These are phyloP conservation scores for Adansonia rubrostipa DNA, from an alignment of 441 rosid genomes.

Conservation along the genomic window DNA sequence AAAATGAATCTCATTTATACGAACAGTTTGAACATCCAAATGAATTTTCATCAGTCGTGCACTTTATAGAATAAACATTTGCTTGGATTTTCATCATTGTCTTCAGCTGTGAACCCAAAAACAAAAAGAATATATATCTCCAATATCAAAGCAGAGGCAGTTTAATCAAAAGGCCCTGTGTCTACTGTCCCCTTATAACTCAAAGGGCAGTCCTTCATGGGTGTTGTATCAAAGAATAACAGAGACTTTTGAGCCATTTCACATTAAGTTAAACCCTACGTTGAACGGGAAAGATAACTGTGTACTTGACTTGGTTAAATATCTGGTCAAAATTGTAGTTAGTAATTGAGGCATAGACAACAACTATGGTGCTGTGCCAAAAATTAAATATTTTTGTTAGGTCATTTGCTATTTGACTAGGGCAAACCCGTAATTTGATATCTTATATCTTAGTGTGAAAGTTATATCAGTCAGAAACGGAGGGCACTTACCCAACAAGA, in stretches of 20 bases:
- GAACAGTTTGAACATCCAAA: neutral
- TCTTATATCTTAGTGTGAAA: neutral
- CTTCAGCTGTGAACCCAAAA: neutral
- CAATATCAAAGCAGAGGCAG: neutral
- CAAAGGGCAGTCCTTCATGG: neutral
- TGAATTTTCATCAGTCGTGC: neutral
- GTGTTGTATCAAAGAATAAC: neutral
- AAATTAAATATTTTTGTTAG: conserved; percentile 9
- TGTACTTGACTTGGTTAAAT: conserved; percentile 6
- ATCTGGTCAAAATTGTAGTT: neutral
- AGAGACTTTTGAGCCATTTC: neutral
- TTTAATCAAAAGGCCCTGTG: neutral
- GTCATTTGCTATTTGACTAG: conserved; percentile 7
- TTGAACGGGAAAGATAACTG: neutral
- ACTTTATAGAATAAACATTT: neutral
- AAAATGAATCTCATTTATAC: neutral
- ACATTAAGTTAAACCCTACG: neutral
- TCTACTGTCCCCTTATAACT: neutral
- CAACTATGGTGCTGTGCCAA: neutral
- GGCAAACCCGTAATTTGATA: neutral
- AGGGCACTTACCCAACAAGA: conserved; percentile 87
- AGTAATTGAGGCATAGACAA: neutral
- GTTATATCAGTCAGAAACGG: neutral
- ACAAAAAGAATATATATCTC: neutral
- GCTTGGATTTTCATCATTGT: neutral